Conservation (phyloP, 176 grass and related monocot species). For the Musa troglodytarum region DNA sequence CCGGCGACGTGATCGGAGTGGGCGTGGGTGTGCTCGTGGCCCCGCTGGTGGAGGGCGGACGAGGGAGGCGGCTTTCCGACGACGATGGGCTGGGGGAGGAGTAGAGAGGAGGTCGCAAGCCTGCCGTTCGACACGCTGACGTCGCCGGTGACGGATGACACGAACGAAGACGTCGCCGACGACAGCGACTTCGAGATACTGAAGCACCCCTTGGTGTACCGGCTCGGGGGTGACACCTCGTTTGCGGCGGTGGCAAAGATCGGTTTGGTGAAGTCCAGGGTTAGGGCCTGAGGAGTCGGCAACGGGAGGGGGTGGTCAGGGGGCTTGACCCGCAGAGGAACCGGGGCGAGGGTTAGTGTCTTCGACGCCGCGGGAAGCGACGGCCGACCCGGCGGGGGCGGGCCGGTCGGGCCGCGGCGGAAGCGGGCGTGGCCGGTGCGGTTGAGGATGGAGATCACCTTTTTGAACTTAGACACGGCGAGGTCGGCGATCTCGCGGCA, state of each 20-base stretch:
- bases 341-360: slow-evolving; percentile 7
- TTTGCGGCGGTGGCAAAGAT: neutral
- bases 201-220: slow-evolving; percentile 19
- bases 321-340: slow-evolving; percentile 2
- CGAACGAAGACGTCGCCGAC: slow-evolving; percentile 55
- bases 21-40: slow-evolving; percentile 68
- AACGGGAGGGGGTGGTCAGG: neutral
- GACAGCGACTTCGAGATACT: slow-evolving; percentile 26
- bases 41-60: slow-evolving; percentile 31
- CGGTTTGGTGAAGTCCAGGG: slow-evolving; percentile 38
- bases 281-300: slow-evolving; percentile 8
- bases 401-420: slow-evolving; percentile 44
- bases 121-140: slow-evolving; percentile 62
- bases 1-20: slow-evolving; percentile 65
- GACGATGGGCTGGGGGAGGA: slow-evolving; percentile 18
- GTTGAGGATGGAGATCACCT: slow-evolving; percentile 75
- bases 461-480: slow-evolving; percentile 73
- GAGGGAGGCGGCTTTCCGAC: slow-evolving; percentile 29
- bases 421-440: slow-evolving; percentile 87
- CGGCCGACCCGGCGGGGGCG: slow-evolving; percentile 2
- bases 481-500: slow-evolving; percentile 64
- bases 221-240: slow-evolving; percentile 5
- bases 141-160: slow-evolving; percentile 62
- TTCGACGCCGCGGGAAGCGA: neutral
- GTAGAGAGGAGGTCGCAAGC: neutral